phyloP scores from a whole-genome alignment of 345 rosid genomes.

The Capsella bursapastoris region DNA sequence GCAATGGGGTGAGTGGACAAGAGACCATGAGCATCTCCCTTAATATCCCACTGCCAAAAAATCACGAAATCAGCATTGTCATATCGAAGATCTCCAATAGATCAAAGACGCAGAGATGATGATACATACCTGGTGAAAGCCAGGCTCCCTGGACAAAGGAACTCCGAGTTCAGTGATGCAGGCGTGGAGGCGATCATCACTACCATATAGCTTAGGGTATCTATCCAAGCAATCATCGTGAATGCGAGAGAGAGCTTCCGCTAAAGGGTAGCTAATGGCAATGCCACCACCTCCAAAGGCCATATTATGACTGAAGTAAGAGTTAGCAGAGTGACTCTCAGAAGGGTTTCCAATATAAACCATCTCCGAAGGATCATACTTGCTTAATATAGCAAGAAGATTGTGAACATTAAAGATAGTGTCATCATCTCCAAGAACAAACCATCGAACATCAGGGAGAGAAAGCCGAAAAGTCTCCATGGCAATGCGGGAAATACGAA shows the following conservation, averaged over 20 bases:
- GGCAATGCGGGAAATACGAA: constrained; percentile 82
- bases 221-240: constrained; percentile 79
- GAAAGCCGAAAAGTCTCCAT: constrained; percentile 72
- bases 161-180: constrained; percentile 92
- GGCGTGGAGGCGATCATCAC: constrained; percentile 93
- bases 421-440: constrained; percentile 88
- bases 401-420: constrained; percentile 80
- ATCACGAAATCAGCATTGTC: not conserved
- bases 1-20: constrained; percentile 81
- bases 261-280: constrained; percentile 84
- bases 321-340: constrained; percentile 90
- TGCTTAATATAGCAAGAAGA: constrained; percentile 66
- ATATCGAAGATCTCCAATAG: not conserved
- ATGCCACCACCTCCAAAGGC: constrained; percentile 98
- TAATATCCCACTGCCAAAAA: constrained; percentile 85
- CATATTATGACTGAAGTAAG: constrained; percentile 86
- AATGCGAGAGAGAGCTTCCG: constrained; percentile 66
- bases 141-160: constrained; percentile 80
- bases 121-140: constrained; percentile 81
- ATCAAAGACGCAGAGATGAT: not conserved
- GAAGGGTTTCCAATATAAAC: constrained; percentile 80
- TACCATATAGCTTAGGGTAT: constrained; percentile 83
- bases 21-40: constrained; percentile 80
- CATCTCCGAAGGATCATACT: constrained; percentile 82
- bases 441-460: constrained; percentile 75